Percentiles rank a stretch among this genome's conserved stretches.
phyloP scores from a whole-genome alignment of 768 basidiomycete species.

The Hypsizygus marmoreus region DNA sequence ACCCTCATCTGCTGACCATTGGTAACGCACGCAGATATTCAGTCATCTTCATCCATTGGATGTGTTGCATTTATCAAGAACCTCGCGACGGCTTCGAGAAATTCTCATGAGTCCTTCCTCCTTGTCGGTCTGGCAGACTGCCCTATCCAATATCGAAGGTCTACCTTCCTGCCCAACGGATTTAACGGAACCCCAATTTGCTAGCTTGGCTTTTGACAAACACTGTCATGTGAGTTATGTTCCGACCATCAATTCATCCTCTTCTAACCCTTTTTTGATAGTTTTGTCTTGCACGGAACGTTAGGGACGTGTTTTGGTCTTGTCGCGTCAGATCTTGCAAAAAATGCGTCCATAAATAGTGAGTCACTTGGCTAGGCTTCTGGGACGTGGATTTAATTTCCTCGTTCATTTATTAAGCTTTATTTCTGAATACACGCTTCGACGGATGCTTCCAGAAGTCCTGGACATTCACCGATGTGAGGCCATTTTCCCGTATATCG shows the following conservation, averaged over 20 bases:
- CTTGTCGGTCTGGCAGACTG: slow-evolving; percentile 31
- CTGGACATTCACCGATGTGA: too few species aligned
- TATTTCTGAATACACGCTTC: too few species aligned
- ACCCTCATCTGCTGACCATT: background rate
- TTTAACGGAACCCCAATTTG: slow-evolving; percentile 36
- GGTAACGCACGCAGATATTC: slow-evolving; percentile 30
- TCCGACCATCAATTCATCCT: background rate
- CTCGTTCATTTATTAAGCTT: too few species aligned
- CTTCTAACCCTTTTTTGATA: background rate
- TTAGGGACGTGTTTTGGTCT: too few species aligned
- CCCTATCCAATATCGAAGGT: slow-evolving; percentile 24
- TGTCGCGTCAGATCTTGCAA: too few species aligned
- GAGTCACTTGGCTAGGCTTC: too few species aligned
- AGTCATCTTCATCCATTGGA: slow-evolving; percentile 36
- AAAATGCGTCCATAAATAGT: too few species aligned
- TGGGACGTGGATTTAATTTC: too few species aligned
- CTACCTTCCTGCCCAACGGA: slow-evolving; percentile 39
- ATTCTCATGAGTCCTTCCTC: slow-evolving; percentile 32
- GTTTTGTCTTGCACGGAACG: too few species aligned
- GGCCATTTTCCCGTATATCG: too few species aligned
- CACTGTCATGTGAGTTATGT: slow-evolving; percentile 19
- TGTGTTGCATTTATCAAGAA: slow-evolving; percentile 40
- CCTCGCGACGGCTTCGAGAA: slow-evolving; percentile 35
- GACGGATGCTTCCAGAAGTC: too few species aligned
- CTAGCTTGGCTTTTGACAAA: slow-evolving; percentile 35